A percentile compares a stretch with the other conserved stretches of the same genome.
phyloP scores from a whole-genome alignment of 2,329 filamentous ascomycete species.

The Neopestalotiopsis rosae region DNA sequence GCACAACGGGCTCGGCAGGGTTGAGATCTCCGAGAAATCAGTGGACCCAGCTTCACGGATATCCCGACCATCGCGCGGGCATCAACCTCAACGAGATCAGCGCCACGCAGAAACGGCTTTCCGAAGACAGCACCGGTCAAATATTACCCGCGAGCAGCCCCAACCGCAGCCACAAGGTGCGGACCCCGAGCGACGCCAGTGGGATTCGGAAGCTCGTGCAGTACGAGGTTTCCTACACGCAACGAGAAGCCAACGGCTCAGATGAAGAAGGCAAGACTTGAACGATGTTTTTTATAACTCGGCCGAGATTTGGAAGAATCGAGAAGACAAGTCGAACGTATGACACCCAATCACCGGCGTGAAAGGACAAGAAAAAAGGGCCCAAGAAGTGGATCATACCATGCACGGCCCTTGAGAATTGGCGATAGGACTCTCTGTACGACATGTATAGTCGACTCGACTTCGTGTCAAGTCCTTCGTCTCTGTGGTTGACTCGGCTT shows the following conservation, averaged over 20 bases:
- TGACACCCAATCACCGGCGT: neutral
- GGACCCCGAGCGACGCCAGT: neutral
- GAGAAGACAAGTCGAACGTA: neutral
- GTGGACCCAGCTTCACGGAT: neutral
- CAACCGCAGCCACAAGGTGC: neutral
- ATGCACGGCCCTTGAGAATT: too few species aligned
- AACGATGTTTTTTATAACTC: neutral
- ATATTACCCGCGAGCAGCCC: neutral
- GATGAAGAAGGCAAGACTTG: neutral
- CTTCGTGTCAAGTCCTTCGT: too few species aligned
- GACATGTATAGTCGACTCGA: too few species aligned
- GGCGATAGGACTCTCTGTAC: too few species aligned
- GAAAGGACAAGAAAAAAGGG: too few species aligned
- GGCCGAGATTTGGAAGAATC: neutral
- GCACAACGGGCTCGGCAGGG: neutral
- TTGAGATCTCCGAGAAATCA: neutral
- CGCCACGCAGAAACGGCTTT: neutral
- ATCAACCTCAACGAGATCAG: constrained; percentile 11
- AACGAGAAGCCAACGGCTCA: neutral
- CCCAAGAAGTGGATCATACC: too few species aligned
- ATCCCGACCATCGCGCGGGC: neutral
- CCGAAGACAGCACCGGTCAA: constrained; percentile 1
- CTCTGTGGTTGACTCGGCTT: too few species aligned
- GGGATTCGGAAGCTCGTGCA: neutral
- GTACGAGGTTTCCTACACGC: neutral